These are phyloP conservation scores for Aspergillus kassunensis DNA, from an alignment of 495 filamentous ascomycete genomes.

Conservation along the genomic window DNA sequence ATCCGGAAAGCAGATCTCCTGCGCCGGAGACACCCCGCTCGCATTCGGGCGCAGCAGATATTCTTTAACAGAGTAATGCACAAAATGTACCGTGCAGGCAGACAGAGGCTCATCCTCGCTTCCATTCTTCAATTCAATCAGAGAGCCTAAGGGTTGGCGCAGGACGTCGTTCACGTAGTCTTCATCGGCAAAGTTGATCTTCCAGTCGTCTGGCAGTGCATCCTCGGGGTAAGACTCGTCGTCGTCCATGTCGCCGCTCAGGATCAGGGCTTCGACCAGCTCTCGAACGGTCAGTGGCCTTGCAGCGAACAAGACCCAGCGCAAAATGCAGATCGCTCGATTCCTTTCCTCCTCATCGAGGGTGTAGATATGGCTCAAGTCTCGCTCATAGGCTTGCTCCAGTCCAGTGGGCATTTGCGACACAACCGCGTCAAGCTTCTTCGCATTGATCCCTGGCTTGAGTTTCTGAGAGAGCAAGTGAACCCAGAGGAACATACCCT, in stretches of 20 bases:
- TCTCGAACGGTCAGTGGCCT: not conserved
- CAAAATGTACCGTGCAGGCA: not conserved
- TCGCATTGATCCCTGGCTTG: not conserved
- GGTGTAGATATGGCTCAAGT: not conserved
- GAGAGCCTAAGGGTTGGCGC: not conserved
- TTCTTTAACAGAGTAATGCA: not conserved
- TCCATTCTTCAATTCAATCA: not conserved
- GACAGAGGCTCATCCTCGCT: not conserved
- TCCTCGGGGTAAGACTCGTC: not conserved
- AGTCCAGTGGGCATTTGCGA: not conserved
- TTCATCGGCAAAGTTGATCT: not conserved
- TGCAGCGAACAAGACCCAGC: not conserved
- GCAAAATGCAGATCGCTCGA: not conserved
- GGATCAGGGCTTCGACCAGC: not conserved
- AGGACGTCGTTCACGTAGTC: not conserved
- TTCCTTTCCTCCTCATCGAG: not conserved
- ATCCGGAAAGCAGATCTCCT: not conserved
- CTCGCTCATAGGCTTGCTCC: not conserved
- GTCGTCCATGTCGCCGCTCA: not conserved
- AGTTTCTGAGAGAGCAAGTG: not conserved
- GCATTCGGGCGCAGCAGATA: not conserved
- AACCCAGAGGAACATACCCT: slow-evolving; percentile 1
- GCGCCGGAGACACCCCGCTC: not conserved
- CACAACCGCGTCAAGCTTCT: not conserved
- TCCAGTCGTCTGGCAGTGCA: not conserved